Evolutionary conservation across 2,329 filamentous ascomycete genomes (phyloP), one percentile per base, ranked within the genome.

Genomic region (Aspergillus ruber): DNA sequence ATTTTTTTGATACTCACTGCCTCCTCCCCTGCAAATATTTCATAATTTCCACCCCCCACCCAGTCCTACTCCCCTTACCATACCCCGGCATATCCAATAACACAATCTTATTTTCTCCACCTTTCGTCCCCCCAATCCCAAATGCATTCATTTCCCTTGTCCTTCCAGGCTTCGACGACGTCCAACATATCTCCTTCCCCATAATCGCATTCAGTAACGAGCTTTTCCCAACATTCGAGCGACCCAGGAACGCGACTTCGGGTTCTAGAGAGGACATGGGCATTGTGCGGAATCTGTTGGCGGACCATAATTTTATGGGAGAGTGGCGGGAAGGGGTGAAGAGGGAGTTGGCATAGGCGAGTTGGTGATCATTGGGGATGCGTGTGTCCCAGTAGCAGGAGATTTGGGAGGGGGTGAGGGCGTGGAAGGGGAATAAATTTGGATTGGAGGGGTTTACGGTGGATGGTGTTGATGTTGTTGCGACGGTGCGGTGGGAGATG

Each of bases 21-120:
- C 77, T 81, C 51, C 84, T 73, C 39, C 73, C 71, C 53, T 74
- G 70, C 27, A 88, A 63, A 66, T 85, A 87, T 62, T 85, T 86
- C 70, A 86, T 73, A 50, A 86, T 84, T 63, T 86, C 80, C 20
- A 65, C 60, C 0, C 84, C 84, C 83, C 84, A 87, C 56, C 80
- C 78, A 7, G 72, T 64, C 29, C 76, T 67, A 58, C 79, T 82
- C 1, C 77, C 82, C 48, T 79, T 75, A 3, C 84, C 84, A 59
- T 88, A 88, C 0, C 84, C 84, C 1, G 84, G 85, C 78, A 85
- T 85, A 63, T 88, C 84, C 17, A 88, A 71, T 29, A 88, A 73
- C 0, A 83, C 75, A 23, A 85, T 59, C 53, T 71, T 75, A 15
- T 65, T 62, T 49, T 71, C 62, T 45, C 70, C 67, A 7, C 63